phyloP scores from a whole-genome alignment of 2,329 filamentous ascomycete species.

The Penicillium rolfsii region DNA sequence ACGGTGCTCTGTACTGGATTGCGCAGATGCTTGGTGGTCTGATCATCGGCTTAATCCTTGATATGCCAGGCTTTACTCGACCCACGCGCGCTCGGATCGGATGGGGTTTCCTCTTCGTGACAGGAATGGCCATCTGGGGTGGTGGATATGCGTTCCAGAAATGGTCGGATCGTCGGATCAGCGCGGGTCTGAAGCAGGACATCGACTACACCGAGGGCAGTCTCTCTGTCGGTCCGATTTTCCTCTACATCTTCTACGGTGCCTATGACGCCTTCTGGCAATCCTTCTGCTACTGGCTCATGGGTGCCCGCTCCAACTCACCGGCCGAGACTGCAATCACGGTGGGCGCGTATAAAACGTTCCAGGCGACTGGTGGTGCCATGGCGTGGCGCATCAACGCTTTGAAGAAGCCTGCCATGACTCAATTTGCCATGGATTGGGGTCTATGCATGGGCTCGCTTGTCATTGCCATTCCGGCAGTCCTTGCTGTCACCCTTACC shows the following conservation, averaged over 20 bases:
- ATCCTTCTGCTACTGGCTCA: conserved; percentile 66
- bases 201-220: conserved; percentile 54
- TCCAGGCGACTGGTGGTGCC: conserved; percentile 50
- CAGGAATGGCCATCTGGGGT: conserved; percentile 60
- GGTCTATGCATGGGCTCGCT: conserved; percentile 51
- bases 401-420: conserved; percentile 40
- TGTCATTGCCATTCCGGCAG: conserved; percentile 48
- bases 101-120: conserved; percentile 52
- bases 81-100: conserved; percentile 52
- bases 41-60: conserved; percentile 44
- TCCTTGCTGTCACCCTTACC: conserved; percentile 46
- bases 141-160: conserved; percentile 69
- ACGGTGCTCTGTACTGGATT: conserved; percentile 60
- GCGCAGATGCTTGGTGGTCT: conserved; percentile 60
- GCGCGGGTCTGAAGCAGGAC: conserved; percentile 47
- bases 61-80: conserved; percentile 49
- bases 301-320: conserved; percentile 52
- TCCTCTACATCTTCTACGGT: conserved; percentile 72
- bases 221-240: conserved; percentile 64
- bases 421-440: conserved; percentile 53
- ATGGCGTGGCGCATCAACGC: conserved; percentile 54
- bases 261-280: conserved; percentile 71
- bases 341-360: conserved; percentile 54
- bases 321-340: conserved; percentile 48
- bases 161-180: conserved; percentile 54